These are phyloP conservation scores for Orobanche coerulescens DNA, from an alignment of 257 asterid species.

Conservation along the genomic window DNA sequence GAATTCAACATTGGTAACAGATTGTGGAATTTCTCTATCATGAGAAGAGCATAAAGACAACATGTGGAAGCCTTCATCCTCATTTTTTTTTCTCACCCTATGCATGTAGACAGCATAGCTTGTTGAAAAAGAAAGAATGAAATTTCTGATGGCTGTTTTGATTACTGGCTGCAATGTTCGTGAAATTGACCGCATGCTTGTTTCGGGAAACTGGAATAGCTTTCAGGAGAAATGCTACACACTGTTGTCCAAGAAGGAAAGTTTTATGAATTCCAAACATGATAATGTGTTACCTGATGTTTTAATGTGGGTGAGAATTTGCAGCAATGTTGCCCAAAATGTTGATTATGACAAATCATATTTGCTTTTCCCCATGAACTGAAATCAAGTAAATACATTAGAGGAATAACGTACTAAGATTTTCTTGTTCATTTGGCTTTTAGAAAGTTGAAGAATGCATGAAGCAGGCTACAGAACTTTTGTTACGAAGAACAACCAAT, in stretches of 20 bases:
- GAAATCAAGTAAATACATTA: not conserved
- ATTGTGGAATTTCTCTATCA: not conserved
- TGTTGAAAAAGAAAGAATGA: not conserved
- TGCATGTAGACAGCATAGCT: not conserved
- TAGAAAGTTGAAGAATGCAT: slow-evolving; percentile 70
- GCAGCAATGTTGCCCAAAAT: not conserved
- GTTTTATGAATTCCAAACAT: not conserved
- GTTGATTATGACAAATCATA: slow-evolving; percentile 2
- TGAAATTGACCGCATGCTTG: not conserved
- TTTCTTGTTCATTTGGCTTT: slow-evolving; percentile 21
- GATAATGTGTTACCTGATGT: not conserved
- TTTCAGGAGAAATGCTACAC: not conserved
- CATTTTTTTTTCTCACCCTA: not conserved
- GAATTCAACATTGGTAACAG: not conserved
- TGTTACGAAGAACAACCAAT: slow-evolving; percentile 42
- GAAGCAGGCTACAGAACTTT: slow-evolving; percentile 49
- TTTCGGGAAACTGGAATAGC: not conserved
- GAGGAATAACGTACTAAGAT: not conserved
- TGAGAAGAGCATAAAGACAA: not conserved
- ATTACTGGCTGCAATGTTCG: not conserved
- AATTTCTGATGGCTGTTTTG: not conserved
- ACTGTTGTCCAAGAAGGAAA: not conserved
- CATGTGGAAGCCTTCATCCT: not conserved
- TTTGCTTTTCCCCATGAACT: not conserved
- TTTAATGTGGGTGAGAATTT: not conserved